Evolutionary conservation across 2,329 filamentous ascomycete genomes (phyloP), one percentile per base, ranked within the genome.

Genomic region (Cladosporium sp.): DNA sequence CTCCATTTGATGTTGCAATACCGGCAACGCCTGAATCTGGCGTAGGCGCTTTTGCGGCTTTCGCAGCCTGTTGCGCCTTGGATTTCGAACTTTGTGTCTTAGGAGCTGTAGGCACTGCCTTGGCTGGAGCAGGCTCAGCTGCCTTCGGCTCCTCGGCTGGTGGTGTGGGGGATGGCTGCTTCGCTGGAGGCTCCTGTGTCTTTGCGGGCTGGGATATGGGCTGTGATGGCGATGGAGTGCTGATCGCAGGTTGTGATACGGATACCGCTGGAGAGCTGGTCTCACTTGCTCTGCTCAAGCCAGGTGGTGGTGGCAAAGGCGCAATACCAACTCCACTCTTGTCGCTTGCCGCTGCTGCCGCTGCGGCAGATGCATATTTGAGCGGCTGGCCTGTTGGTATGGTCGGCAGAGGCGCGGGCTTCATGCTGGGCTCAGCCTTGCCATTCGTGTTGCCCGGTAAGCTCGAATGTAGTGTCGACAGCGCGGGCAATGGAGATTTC

Each of bases 291-390:
- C 78, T 82, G 55, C 78, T 76, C 30, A 76, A 74, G 55, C 89
- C 88, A 28, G 92, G 92, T 68, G 94, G 94, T 62, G 94, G 93
- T 58, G 94, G 94, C 69, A 97, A 80, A 40, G 94, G 94, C 60
- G 93, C 88, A 70, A 99, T 97, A 25, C 94, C 94, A 30, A 97
- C 88, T 55, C 83, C 83, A 71, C 88, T 93, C 78, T 90, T 92
- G 76, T 96, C 92, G 73, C 86, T 92, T 47, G 54, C 54, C 1
- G 94, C 93, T 0, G 93, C 94, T 0, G 94, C 94, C 0, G 94
- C 94, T 0, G 94, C 94, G 0, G 94, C 94, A 38, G 94, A 97
- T 45, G 94, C 94, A 72, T 99, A 99, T 76, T 97, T 97, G 65
- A 99, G 80, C 1, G 89, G 90, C 73, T 97, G 93, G 50, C 92